Percentiles rank a stretch among this genome's conserved stretches.
Conservation (phyloP, 1,284 basidiomycete species). For the Fistulinella cinereoalba region DNA sequence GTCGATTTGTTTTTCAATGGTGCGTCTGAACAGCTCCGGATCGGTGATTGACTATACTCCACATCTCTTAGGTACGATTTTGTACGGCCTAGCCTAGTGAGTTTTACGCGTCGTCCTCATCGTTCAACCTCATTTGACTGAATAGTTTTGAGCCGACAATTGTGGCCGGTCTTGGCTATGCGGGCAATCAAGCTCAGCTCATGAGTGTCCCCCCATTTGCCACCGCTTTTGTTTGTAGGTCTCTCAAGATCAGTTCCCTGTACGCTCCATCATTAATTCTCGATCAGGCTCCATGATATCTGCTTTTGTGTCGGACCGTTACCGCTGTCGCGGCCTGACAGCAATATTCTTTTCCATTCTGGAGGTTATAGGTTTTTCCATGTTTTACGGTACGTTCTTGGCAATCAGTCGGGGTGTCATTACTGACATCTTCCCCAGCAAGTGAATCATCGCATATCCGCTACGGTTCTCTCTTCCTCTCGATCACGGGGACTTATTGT, state of each 20-base stretch:
- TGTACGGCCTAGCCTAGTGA: conserved; percentile 39
- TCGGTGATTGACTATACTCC: background rate
- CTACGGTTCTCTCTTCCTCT: conserved; percentile 53
- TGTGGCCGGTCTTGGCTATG: conserved; percentile 44
- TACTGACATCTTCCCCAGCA: conserved; percentile 8
- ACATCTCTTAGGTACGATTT: conserved; percentile 35
- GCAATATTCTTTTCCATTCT: conserved; percentile 38
- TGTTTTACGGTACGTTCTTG: conserved; percentile 43
- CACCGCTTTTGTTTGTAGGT: conserved; percentile 40
- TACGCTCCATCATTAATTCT: background rate
- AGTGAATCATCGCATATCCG: conserved; percentile 35
- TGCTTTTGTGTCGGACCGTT: conserved; percentile 44
- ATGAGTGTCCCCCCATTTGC: conserved; percentile 50
- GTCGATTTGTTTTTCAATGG: conserved; percentile 31
- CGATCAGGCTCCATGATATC: conserved; percentile 39
- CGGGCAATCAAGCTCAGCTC: conserved; percentile 44
- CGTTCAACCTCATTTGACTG: conserved; percentile 3
- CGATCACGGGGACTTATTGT: conserved; percentile 44
- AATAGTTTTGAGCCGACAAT: conserved; percentile 59
- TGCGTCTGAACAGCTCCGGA: background rate
- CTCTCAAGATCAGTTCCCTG: background rate
- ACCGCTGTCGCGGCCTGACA: conserved; percentile 41
- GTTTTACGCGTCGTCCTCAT: background rate
- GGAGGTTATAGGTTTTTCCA: conserved; percentile 43
- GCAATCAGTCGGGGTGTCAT: background rate